Base-by-base conservation (phyloP, 1,284 basidiomycete genomes). In the Melampsora americana region DNA sequence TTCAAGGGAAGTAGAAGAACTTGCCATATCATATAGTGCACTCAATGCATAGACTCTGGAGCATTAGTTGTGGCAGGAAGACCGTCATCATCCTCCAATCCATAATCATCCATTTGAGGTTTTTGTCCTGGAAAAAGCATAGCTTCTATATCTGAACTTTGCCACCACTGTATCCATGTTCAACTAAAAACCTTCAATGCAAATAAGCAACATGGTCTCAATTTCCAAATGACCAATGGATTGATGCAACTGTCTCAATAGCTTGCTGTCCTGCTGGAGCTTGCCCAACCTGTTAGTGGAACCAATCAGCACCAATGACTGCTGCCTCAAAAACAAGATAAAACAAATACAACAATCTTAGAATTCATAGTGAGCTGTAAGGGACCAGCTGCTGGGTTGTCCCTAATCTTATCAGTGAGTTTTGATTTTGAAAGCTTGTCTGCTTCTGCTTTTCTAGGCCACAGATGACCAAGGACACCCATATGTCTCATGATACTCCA, bases 21-120 rank as follows among this genome's bases (percentile, higher is more conserved):
- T 46, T 32, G 56, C 66, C 66, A 53, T 28, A 68, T 53, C 46
- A 53, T 56, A 32, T 68, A n/a, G n/a, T n/a, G n/a, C n/a, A n/a
- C n/a, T n/a, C n/a, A n/a, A n/a, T n/a, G n/a, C n/a, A n/a, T n/a
- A 68, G 42, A 46, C 23, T 67, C 44, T 12, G 4, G 18, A 16
- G 66, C 66, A 68, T 68, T 68, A 6, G 46, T 68, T 14, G 66
- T 68, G 11, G 50, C 32, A 9, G 66, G 66, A 12, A 68, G 66
- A 46, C 26, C 23, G 2, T n/a, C 39, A 20, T 48, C 66, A 23
- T 67, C 26, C 2, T 44, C 26, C 11, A 50, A 26, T 35, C 23
- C 59, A 30, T 30, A 7, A 30, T 67, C 66, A 32, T 67, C 66
- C 0, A 67, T 14, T 18, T 28, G 1, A 7, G 39, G n/a, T 50